Base-by-base conservation (phyloP, 305 asterid genomes). In the Fraxinus latifolia region DNA sequence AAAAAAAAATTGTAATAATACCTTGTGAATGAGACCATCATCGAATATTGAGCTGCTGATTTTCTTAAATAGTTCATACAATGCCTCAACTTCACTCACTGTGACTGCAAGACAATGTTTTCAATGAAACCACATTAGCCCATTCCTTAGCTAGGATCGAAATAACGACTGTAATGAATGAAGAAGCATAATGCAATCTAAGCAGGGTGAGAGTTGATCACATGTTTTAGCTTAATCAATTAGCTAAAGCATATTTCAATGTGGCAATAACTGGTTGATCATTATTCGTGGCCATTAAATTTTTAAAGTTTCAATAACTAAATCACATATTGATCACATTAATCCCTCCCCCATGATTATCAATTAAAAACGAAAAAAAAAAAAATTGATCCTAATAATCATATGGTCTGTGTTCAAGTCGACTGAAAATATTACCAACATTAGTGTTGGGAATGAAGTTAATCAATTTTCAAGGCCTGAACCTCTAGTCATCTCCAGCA, bases 1-100 rank as follows among this genome's bases (percentile, higher is more conserved):
- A 2, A 50, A 5, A 25, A 25, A 3, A 25, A 21, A 9, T 25
- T 25, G 5, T 8, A 15, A 14, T 42, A n/a, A 0, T 90, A 91
- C 98, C 97, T 90, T 95, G 89, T 95, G 97, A 85, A 95, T 95
- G 84, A 95, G 96, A 8, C 98, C 96, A 76, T 95, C 98, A 14
- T 90, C 82, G 39, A 87, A 82, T 78, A 95, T 93, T 71, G 96
- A 91, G 86, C 95, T 89, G 90, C 97, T 91, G 68, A 93, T 92
- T 86, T 92, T 95, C 91, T 91, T 93, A 79, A 77, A 93, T 77
- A 95, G 91, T 76, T 87, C 91, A 72, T 87, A 87, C 74, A 95
- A 86, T 42, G 97, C 97, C 83, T 95, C 97, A n/a, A 95, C 97
- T 92, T 95, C 97, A 71, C 90, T 88, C 70, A 90, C 98, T 7